These are phyloP conservation scores for Graphilbum fragrans DNA, from an alignment of 2,329 filamentous ascomycete genomes.

Conservation along the genomic window DNA sequence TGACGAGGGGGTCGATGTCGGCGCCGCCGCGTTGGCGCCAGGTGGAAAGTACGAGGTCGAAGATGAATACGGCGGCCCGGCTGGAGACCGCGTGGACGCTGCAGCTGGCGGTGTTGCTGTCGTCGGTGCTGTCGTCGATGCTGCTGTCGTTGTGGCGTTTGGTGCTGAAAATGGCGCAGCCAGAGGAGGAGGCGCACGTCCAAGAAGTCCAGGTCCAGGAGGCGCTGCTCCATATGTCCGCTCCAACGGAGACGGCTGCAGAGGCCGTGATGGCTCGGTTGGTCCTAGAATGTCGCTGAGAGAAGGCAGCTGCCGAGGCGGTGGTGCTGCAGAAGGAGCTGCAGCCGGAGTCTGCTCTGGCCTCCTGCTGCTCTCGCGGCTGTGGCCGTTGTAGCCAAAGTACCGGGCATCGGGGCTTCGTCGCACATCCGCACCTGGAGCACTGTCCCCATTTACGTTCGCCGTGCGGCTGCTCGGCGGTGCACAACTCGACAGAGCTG, in stretches of 20 bases:
- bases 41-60: not conserved
- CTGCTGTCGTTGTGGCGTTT: too few species aligned
- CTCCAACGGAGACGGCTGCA: conserved; percentile 36
- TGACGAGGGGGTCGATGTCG: not conserved
- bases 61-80: not conserved
- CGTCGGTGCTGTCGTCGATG: too few species aligned
- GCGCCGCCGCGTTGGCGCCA: not conserved
- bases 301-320: conserved; percentile 39
- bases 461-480: too few species aligned
- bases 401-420: too few species aligned
- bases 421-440: too few species aligned
- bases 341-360: conserved; percentile 3
- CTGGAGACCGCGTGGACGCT: not conserved
- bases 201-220: too few species aligned
- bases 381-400: too few species aligned
- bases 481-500: too few species aligned
- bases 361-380: conserved; percentile 6
- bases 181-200: not conserved
- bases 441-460: too few species aligned
- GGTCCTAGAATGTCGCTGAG: conserved; percentile 45
- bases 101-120: not conserved
- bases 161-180: not conserved
- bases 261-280: conserved; percentile 27
- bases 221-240: conserved; percentile 20
- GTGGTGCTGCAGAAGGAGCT: conserved; percentile 11